Evolutionary conservation across 1,139 yeast genomes (phyloP).

Genomic region (Pichia sp.): DNA sequence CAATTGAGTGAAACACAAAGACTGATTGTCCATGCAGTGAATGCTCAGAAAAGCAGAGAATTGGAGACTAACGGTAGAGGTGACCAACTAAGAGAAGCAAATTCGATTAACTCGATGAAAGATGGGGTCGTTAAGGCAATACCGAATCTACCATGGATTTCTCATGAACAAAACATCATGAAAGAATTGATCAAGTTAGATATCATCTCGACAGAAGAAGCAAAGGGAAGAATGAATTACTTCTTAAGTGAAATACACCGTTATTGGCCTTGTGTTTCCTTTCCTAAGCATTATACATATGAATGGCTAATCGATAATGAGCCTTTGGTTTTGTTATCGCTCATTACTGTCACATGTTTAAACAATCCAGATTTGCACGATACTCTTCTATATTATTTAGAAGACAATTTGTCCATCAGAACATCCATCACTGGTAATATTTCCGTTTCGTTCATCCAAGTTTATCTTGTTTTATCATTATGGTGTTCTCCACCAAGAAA

Average conservation of each 20-base stretch:
- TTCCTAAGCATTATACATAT: slow-evolving; percentile 39
- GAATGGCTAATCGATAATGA: slow-evolving; percentile 40
- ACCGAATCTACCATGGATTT: slow-evolving; percentile 39
- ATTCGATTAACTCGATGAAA: slow-evolving; percentile 34
- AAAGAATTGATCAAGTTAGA: slow-evolving; percentile 39
- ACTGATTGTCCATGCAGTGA: slow-evolving; percentile 29
- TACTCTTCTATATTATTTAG: slow-evolving; percentile 44
- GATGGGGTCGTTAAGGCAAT: slow-evolving; percentile 34
- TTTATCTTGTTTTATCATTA: slow-evolving; percentile 44
- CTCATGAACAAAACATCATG: slow-evolving; percentile 41
- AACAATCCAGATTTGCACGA: slow-evolving; percentile 45
- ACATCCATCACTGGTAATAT: slow-evolving; percentile 46
- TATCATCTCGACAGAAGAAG: slow-evolving; percentile 30
- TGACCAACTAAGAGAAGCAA: slow-evolving; percentile 18
- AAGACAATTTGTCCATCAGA: slow-evolving; percentile 44
- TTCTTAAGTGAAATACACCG: slow-evolving; percentile 42
- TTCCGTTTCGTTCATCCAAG: slow-evolving; percentile 41
- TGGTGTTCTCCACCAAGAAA: slow-evolving; percentile 53
- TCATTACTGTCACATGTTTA: slow-evolving; percentile 48
- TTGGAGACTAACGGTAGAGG: slow-evolving; percentile 4
- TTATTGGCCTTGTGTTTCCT: slow-evolving; percentile 48
- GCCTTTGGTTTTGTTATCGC: slow-evolving; percentile 46
- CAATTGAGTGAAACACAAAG: slow-evolving; percentile 33
- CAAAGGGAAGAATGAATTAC: slow-evolving; percentile 35
- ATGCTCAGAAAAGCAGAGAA: slow-evolving; percentile 10